These are phyloP conservation scores for Carpinus viminea DNA, from an alignment of 306 rosid species.

Conservation along the genomic window DNA sequence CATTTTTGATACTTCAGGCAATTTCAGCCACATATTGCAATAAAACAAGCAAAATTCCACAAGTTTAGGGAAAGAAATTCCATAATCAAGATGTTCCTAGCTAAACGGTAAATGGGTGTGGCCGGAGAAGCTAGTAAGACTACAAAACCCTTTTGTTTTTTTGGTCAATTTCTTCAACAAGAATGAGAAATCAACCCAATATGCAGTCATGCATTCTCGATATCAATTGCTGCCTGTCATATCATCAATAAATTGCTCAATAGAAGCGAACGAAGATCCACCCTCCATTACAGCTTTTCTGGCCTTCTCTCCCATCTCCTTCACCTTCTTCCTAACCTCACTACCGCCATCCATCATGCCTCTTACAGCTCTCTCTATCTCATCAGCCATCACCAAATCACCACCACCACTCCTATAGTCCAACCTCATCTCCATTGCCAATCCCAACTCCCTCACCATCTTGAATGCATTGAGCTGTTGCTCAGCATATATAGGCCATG, in stretches of 20 bases:
- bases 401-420: conserved; percentile 37
- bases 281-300: conserved; percentile 36
- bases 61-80: background rate
- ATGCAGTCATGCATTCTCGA: background rate
- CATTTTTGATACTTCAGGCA: too few relatives aligned
- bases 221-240: conserved; percentile 23
- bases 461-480: conserved; percentile 62
- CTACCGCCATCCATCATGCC: conserved; percentile 35
- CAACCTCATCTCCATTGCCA: conserved; percentile 48
- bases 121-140: too few relatives aligned
- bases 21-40: background rate
- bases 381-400: conserved; percentile 50
- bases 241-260: conserved; percentile 24
- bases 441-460: conserved; percentile 49
- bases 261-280: conserved; percentile 44
- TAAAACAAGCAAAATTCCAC: background rate
- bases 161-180: too few relatives aligned
- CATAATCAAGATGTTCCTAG: background rate
- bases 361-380: conserved; percentile 44
- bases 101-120: too few relatives aligned
- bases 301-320: conserved; percentile 38
- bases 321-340: conserved; percentile 40
- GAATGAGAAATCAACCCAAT: background rate
- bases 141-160: too few relatives aligned
- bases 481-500: conserved; percentile 80